Percentiles rank a stretch among this genome's conserved stretches.
These are phyloP conservation scores for Penicillium sp. DNA, from an alignment of 2,329 filamentous ascomycete species.

Conservation along the genomic window DNA sequence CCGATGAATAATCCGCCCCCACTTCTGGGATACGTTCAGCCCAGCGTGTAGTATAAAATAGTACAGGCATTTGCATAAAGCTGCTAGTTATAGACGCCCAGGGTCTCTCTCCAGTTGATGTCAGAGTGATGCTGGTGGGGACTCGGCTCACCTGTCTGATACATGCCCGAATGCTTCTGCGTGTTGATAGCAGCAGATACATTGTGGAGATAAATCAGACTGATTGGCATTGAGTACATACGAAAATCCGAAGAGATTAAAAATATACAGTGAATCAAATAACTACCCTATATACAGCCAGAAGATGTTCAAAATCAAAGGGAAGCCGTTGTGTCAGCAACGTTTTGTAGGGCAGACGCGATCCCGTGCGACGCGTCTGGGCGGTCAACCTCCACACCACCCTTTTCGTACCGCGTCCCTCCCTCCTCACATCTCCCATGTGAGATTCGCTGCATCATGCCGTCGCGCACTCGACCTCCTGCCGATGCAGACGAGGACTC, in stretches of 20 bases:
- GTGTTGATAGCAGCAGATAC: background rate
- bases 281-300: background rate
- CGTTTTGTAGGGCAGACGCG: slow-evolving; percentile 14
- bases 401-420: slow-evolving; percentile 18
- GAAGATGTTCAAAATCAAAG: background rate
- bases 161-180: background rate
- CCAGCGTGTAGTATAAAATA: background rate
- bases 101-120: background rate
- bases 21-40: background rate
- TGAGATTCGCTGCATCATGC: slow-evolving; percentile 35
- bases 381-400: slow-evolving; percentile 25
- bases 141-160: background rate
- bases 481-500: slow-evolving; percentile 37
- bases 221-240: background rate
- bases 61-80: background rate
- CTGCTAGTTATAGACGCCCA: background rate
- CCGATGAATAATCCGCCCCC: background rate
- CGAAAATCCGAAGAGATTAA: background rate
- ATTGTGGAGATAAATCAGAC: background rate
- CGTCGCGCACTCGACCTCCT: slow-evolving; percentile 43
- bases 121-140: background rate
- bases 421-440: slow-evolving; percentile 19
- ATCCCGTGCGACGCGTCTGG: slow-evolving; percentile 24
- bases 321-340: too few species aligned
- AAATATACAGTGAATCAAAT: background rate